Base-by-base conservation (phyloP, 73 alveolate genomes). In the Paramecium biaurelia region DNA sequence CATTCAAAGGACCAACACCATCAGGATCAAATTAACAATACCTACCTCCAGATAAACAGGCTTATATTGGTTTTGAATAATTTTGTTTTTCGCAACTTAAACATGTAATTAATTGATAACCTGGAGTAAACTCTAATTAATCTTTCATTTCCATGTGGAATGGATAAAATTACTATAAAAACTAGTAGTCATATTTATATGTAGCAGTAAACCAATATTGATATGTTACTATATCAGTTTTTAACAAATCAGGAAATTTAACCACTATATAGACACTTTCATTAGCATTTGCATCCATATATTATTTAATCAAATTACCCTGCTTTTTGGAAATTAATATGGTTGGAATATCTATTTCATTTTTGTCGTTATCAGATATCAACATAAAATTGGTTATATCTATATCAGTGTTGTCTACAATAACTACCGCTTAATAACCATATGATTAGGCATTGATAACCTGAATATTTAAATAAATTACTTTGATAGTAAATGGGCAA, bases 11-110 rank as follows among this genome's bases (percentile, higher is more conserved):
- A 14, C 92, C 93, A 38, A 1, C 43, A 2, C 70, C 85, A 88
- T 88, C 92, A 11, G 92, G 93, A 88, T 70, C 92, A 10, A 12
- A 9, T 76, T 53, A 85, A 88, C 93, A 88, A 68, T 88, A 88
- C 41, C 90, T 88, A 67, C 93, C 92, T 8, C 93, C 93, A 42
- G 84, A 67, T 34, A 88, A 41, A 43, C 93, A 87, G 9, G 21
- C 0, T 42, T 57, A 42, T 7, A 6, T 20, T 5, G 67, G 26
- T n/a, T 11, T 21, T 87, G 9, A 15, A n/a, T 11, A 70, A 70
- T 35, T 32, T 0, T 70, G 1, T 7, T 14, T 20, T 32, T 35
- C 14, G 12, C 59, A 30, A 2, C 4, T 0, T 3, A 34, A 15
- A 37, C 86, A 41, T 24, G 18, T 21, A 12, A 2, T 15, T 6